These are phyloP conservation scores for Coprinellus micaceus DNA, from an alignment of 768 basidiomycete genomes.

Conservation along the genomic window DNA sequence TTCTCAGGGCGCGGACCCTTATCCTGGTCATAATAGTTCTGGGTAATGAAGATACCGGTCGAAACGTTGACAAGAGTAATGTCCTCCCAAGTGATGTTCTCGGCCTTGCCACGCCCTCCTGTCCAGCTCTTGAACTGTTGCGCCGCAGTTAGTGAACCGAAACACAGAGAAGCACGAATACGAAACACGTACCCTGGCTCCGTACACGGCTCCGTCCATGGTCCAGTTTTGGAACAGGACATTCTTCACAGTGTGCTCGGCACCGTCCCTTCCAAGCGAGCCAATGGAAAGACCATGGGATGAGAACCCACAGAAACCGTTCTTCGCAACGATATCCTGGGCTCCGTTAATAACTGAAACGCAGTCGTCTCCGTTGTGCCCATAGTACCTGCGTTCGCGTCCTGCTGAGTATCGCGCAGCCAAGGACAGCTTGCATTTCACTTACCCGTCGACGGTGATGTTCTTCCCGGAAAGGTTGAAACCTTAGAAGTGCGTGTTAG, in stretches of 20 bases:
- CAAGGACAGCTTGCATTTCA: background rate
- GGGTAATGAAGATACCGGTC: slow-evolving; percentile 44
- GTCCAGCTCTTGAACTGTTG: slow-evolving; percentile 46
- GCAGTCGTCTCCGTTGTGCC: slow-evolving; percentile 48
- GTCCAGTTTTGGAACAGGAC: slow-evolving; percentile 47
- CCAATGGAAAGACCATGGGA: slow-evolving; percentile 49
- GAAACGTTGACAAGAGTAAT: slow-evolving; percentile 42
- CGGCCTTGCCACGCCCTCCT: slow-evolving; percentile 43
- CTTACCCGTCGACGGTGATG: slow-evolving; percentile 36
- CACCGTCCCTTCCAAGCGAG: slow-evolving; percentile 39
- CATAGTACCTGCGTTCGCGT: slow-evolving; percentile 28
- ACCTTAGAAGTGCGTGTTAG: slow-evolving; percentile 11
- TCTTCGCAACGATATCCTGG: slow-evolving; percentile 40
- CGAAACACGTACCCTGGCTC: slow-evolving; percentile 32
- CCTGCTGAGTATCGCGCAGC: background rate
- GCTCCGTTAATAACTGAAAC: slow-evolving; percentile 46
- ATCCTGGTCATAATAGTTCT: slow-evolving; percentile 50
- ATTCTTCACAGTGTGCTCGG: slow-evolving; percentile 38
- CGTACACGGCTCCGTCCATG: slow-evolving; percentile 48
- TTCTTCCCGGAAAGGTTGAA: slow-evolving; percentile 38
- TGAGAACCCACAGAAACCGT: slow-evolving; percentile 44
- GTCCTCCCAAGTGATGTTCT: slow-evolving; percentile 47
- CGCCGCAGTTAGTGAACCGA: background rate
- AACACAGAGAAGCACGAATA: background rate
- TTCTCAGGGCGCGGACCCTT: slow-evolving; percentile 31